phyloP scores from a whole-genome alignment of 495 filamentous ascomycete genomes.

The Penicillium soppii region DNA sequence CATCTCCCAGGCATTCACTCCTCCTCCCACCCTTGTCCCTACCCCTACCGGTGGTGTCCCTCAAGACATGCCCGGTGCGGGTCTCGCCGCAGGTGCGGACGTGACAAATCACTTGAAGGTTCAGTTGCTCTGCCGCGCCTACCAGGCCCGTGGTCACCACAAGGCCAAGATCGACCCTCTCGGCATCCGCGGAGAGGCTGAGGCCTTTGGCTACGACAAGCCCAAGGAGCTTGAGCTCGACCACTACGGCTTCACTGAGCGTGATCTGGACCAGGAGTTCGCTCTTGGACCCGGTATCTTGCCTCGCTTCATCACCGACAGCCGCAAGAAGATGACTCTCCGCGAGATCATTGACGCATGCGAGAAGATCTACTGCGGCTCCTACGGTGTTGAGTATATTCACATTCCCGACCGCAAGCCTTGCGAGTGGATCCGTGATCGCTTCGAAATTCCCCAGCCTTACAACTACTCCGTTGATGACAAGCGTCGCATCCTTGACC shows the following conservation, averaged over 20 bases:
- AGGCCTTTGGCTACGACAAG: conserved; percentile 81
- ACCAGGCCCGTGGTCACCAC: conserved; percentile 97
- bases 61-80: conserved; percentile 67
- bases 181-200: conserved; percentile 82
- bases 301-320: conserved; percentile 84
- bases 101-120: conserved; percentile 98
- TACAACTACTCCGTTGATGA: conserved; percentile 97
- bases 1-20: conserved; percentile 92
- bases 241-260: conserved; percentile 92
- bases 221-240: conserved; percentile 92
- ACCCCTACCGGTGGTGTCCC: conserved; percentile 74
- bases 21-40: conserved; percentile 88
- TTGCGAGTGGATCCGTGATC: conserved; percentile 96
- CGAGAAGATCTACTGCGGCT: conserved; percentile 94
- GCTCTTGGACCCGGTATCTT: conserved; percentile 91
- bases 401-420: conserved; percentile 97
- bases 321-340: conserved; percentile 91
- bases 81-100: conserved; percentile 72
- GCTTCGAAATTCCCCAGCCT: conserved; percentile 87
- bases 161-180: conserved; percentile 97
- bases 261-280: conserved; percentile 91
- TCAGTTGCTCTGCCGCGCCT: conserved; percentile 91
- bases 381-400: conserved; percentile 96
- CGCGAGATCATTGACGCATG: conserved; percentile 91
- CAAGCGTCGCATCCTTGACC: conserved; percentile 94